Conservation (phyloP, 305 asterid species). For the Vinca major region DNA sequence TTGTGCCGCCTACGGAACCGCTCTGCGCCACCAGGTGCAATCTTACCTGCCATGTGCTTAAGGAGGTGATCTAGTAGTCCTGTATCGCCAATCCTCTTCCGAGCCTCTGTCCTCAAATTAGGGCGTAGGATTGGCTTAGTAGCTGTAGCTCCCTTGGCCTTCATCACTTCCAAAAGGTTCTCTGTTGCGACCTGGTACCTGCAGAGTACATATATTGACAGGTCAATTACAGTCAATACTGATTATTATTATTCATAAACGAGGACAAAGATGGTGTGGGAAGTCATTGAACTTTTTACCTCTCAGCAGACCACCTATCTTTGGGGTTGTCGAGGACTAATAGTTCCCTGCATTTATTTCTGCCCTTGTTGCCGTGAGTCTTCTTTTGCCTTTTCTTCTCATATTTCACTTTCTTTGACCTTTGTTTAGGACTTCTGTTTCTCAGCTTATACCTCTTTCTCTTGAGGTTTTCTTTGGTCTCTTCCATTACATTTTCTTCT, state of each 20-base stretch:
- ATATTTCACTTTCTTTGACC: conserved; percentile 36
- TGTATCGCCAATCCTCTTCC: conserved; percentile 82
- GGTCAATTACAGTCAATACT: background rate
- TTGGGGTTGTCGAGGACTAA: conserved; percentile 51
- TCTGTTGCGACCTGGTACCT: conserved; percentile 81
- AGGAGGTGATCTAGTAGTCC: conserved; percentile 85
- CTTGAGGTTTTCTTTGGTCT: conserved; percentile 31
- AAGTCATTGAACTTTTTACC: conserved; percentile 31
- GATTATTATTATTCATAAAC: background rate
- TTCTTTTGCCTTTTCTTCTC: conserved; percentile 37
- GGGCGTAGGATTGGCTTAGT: conserved; percentile 68
- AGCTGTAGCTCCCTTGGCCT: conserved; percentile 50
- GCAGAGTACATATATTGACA: conserved; percentile 7
- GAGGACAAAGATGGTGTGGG: background rate
- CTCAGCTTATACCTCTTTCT: conserved; percentile 68
- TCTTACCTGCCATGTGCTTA: conserved; percentile 90
- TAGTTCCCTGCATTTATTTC: conserved; percentile 39
- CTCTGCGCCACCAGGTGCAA: conserved; percentile 64
- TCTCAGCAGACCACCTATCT: conserved; percentile 87
- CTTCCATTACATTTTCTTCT: conserved; percentile 21
- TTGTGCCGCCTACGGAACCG: conserved; percentile 83
- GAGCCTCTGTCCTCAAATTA: conserved; percentile 76
- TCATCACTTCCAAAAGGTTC: conserved; percentile 74
- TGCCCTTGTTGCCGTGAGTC: conserved; percentile 21
- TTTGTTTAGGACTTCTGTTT: conserved; percentile 31